Conservation (phyloP, 768 basidiomycete genomes). For the Mycena filopes region DNA sequence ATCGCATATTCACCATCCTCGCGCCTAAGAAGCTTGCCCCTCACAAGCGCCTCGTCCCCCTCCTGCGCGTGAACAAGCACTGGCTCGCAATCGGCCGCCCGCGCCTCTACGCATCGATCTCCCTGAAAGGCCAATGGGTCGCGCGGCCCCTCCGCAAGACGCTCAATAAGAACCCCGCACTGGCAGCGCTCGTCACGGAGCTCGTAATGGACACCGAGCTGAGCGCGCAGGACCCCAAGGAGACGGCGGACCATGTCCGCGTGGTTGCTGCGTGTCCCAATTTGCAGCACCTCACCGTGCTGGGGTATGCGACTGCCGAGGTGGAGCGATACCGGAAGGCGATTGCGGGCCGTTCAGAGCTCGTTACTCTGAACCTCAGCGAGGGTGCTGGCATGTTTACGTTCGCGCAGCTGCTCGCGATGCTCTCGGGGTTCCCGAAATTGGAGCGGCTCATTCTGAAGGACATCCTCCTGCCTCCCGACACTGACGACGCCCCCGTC, state of each 20-base stretch:
- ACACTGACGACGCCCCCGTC: not conserved
- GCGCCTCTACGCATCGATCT: conserved; percentile 18
- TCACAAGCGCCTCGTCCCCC: conserved; percentile 23
- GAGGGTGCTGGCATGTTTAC: conserved; percentile 27
- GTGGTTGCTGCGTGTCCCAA: conserved; percentile 24
- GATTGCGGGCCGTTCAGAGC: not conserved
- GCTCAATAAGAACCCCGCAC: not conserved
- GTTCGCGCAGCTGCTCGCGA: conserved; percentile 16
- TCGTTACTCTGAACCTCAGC: conserved; percentile 23
- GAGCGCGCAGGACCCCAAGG: conserved; percentile 16
- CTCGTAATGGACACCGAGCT: conserved; percentile 30
- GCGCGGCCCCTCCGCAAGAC: conserved; percentile 18
- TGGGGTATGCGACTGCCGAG: conserved; percentile 19
- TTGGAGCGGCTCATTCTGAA: conserved; percentile 28
- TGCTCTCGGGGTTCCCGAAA: conserved; percentile 20
- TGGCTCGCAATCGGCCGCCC: conserved; percentile 8
- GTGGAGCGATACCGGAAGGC: conserved; percentile 11
- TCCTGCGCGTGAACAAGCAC: conserved; percentile 26
- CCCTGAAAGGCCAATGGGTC: conserved; percentile 23
- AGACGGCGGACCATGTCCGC: conserved; percentile 22
- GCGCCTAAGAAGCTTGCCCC: conserved; percentile 29
- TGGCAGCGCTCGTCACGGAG: conserved; percentile 16
- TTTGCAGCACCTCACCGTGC: conserved; percentile 23
- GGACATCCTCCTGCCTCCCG: conserved; percentile 10
- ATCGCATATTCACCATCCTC: conserved; percentile 18